Percentiles rank a stretch among this genome's conserved stretches.
These are phyloP conservation scores for Calonectria pseudoreteaudii DNA, from an alignment of 2,329 filamentous ascomycete genomes.

Conservation along the genomic window DNA sequence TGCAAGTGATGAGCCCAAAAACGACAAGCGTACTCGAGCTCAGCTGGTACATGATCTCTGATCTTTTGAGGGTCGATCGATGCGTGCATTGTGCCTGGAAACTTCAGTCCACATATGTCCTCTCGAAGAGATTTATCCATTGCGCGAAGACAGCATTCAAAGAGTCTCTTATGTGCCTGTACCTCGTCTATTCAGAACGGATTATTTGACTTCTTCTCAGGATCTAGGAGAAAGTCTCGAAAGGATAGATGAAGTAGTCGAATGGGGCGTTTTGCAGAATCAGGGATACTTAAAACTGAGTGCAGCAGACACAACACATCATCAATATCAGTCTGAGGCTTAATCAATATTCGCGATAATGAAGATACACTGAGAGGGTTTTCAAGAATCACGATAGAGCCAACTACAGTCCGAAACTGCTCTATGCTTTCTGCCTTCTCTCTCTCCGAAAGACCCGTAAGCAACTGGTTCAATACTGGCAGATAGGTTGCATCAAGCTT, in stretches of 20 bases:
- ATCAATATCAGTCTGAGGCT: slow-evolving; percentile 29
- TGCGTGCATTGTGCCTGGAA: not conserved
- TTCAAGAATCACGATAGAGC: slow-evolving; percentile 35
- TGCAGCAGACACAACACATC: slow-evolving; percentile 31
- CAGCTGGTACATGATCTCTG: no score
- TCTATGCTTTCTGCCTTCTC: slow-evolving; percentile 18
- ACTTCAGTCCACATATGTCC: not conserved
- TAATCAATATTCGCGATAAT: slow-evolving; percentile 28
- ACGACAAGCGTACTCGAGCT: no score
- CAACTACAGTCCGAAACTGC: not conserved
- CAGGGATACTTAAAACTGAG: slow-evolving; percentile 17
- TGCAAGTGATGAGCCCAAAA: no score
- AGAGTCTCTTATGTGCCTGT: not conserved
- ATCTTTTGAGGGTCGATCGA: no score
- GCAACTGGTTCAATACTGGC: slow-evolving; percentile 12
- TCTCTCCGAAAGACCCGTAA: not conserved
- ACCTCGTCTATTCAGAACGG: slow-evolving; percentile 45
- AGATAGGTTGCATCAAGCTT: slow-evolving; percentile 23
- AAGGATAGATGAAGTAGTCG: slow-evolving; percentile 45
- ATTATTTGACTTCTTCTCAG: slow-evolving; percentile 36
- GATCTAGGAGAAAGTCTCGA: slow-evolving; percentile 52
- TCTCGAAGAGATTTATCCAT: not conserved
- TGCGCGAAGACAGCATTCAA: not conserved
- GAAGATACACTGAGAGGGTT: slow-evolving; percentile 41
- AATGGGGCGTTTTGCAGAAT: not conserved